Evolutionary conservation across 495 filamentous ascomycete genomes (phyloP).

Genomic region (Darksidea phi): DNA sequence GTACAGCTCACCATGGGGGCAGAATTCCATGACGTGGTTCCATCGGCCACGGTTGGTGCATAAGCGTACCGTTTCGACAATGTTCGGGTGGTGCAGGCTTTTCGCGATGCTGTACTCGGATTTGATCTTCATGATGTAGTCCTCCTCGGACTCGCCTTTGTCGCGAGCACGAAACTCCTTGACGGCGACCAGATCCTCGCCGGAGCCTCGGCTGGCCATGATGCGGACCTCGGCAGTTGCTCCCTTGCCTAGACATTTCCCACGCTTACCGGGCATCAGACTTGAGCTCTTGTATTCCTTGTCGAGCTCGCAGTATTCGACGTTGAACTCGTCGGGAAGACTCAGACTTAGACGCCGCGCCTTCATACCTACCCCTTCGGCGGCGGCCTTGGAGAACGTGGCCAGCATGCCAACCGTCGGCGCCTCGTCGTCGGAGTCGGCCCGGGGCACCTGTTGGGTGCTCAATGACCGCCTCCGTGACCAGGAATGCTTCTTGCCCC

Average conservation of each 20-base stretch:
- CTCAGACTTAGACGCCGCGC: constrained; percentile 61
- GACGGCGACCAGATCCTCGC: constrained; percentile 64
- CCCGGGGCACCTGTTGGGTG: constrained; percentile 23
- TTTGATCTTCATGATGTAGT: constrained; percentile 77
- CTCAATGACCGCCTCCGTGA: constrained; percentile 32
- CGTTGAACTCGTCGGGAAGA: constrained; percentile 62
- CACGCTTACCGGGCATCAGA: constrained; percentile 56
- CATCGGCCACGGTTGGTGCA: constrained; percentile 64
- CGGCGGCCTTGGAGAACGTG: constrained; percentile 51
- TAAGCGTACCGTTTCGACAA: constrained; percentile 68
- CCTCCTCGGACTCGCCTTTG: constrained; percentile 58
- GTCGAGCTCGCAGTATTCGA: constrained; percentile 60
- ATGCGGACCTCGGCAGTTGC: constrained; percentile 67
- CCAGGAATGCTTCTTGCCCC: background rate
- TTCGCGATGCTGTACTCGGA: constrained; percentile 76
- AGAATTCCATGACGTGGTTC: constrained; percentile 87
- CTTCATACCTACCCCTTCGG: constrained; percentile 63
- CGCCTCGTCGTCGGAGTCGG: constrained; percentile 7
- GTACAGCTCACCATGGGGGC: constrained; percentile 69
- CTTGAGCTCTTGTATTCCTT: constrained; percentile 60
- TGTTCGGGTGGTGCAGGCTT: constrained; percentile 74
- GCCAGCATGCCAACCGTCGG: constrained; percentile 26
- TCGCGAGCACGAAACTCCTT: constrained; percentile 73
- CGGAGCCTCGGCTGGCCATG: constrained; percentile 59
- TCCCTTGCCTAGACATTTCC: constrained; percentile 59